phyloP scores from a whole-genome alignment of 768 basidiomycete species.

The Podaxis pistillaris region DNA sequence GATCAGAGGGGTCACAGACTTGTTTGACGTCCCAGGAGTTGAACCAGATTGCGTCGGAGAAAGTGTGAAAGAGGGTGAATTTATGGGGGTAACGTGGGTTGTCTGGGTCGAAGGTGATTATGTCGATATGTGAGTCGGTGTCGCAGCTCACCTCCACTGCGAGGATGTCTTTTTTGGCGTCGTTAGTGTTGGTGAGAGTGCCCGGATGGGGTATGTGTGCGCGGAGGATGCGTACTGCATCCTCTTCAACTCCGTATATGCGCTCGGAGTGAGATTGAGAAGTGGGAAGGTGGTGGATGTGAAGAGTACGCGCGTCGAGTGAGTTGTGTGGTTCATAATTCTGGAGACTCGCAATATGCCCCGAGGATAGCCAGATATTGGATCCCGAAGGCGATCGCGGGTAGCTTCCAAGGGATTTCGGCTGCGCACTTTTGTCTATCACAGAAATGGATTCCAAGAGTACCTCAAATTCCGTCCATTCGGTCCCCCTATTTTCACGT shows the following conservation, averaged over 20 bases:
- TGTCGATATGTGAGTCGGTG: constrained; percentile 37
- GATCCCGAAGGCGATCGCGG: constrained; percentile 32
- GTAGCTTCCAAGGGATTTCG: constrained; percentile 24
- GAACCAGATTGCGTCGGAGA: constrained; percentile 35
- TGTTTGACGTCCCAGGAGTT: constrained; percentile 34
- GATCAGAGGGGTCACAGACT: constrained; percentile 17
- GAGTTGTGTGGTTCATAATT: constrained; percentile 27
- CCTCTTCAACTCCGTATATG: constrained; percentile 28
- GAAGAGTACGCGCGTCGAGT: constrained; percentile 32
- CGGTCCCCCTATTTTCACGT: constrained; percentile 25
- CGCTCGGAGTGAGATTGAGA: background rate
- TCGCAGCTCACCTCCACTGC: constrained; percentile 40
- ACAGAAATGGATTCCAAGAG: constrained; percentile 27
- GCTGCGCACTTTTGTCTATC: constrained; percentile 17
- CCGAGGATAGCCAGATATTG: constrained; percentile 28
- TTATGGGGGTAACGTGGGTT: constrained; percentile 14
- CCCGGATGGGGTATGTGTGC: background rate
- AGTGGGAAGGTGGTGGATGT: constrained; percentile 20
- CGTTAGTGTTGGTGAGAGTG: background rate
- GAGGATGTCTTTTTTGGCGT: constrained; percentile 19
- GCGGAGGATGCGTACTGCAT: constrained; percentile 35
- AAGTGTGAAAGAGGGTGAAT: constrained; percentile 28
- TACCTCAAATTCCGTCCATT: constrained; percentile 30
- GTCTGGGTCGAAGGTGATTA: constrained; percentile 19
- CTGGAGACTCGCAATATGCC: constrained; percentile 28